Percentiles rank a stretch among this genome's conserved stretches.
phyloP scores from a whole-genome alignment of 2,329 filamentous ascomycete species.

The Colletotrichum sidae region DNA sequence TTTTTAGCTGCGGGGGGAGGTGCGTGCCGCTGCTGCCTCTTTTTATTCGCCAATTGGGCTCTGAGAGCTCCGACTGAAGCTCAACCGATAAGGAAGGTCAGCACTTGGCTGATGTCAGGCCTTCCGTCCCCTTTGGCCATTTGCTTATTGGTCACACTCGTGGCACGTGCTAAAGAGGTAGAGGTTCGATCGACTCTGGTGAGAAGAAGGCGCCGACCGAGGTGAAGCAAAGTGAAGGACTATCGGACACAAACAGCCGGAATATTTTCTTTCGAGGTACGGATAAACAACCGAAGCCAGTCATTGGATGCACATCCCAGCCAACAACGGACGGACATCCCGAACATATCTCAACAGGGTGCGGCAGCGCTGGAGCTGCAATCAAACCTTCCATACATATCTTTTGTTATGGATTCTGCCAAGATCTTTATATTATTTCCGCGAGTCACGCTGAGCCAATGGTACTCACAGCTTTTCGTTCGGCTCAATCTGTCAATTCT shows the following conservation, averaged over 20 bases:
- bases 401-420: constrained; percentile 14
- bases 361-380: too few relatives aligned
- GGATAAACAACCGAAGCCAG: too few relatives aligned
- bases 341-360: too few relatives aligned
- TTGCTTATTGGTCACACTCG: background rate
- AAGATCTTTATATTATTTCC: constrained; percentile 19
- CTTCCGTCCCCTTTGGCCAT: background rate
- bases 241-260: too few relatives aligned
- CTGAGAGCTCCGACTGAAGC: constrained; percentile 5
- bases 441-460: constrained; percentile 14
- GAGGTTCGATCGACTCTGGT: too few relatives aligned
- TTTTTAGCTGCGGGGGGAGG: background rate
- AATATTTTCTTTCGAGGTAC: too few relatives aligned
- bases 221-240: too few relatives aligned
- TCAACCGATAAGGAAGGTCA: constrained; percentile 20
- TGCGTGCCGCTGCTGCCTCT: constrained; percentile 20
- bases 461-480: too few relatives aligned
- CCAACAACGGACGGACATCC: too few relatives aligned
- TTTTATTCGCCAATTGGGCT: constrained; percentile 28
- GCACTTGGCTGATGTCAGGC: background rate
- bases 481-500: too few relatives aligned
- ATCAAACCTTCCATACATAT: too few relatives aligned
- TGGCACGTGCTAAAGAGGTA: constrained; percentile 3
- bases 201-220: background rate
- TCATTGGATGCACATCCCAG: too few relatives aligned